Evolutionary conservation across 225 moss, liverwort and hornwort genomes (phyloP).

Genomic region (Sphagnum tenellum): DNA sequence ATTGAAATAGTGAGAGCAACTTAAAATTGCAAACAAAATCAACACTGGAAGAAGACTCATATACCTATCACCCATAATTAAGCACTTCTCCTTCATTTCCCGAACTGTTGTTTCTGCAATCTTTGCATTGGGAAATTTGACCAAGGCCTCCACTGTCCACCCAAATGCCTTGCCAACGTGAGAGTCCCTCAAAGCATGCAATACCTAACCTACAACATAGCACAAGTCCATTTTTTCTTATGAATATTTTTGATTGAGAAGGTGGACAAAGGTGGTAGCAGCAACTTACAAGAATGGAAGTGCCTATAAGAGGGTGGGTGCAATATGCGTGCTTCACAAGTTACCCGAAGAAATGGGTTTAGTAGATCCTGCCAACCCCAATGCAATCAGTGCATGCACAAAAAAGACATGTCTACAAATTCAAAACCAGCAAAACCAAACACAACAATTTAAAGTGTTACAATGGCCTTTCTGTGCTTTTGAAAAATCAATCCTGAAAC

Average conservation of each 20-base stretch:
- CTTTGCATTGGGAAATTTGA: constrained; percentile 15
- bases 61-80: constrained; percentile 29
- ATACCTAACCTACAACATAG: too few relatives aligned
- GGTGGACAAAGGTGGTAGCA: too few relatives aligned
- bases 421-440: neutral
- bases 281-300: too few relatives aligned
- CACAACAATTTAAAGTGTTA: neutral
- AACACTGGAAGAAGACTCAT: neutral
- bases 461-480: too few relatives aligned
- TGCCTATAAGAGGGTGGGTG: neutral
- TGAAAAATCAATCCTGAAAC: too few relatives aligned
- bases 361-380: neutral
- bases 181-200: neutral
- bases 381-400: neutral
- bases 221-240: too few relatives aligned
- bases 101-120: constrained; percentile 8
- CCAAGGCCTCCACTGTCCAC: constrained; percentile 24
- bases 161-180: neutral
- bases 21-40: neutral
- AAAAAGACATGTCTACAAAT: neutral
- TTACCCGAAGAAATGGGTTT: neutral
- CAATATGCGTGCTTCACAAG: neutral
- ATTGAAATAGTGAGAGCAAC: neutral
- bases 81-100: neutral
- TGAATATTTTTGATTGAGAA: too few relatives aligned